Evolutionary conservation across 2,329 filamentous ascomycete species (phyloP).

Genomic region (Cytospora mali): DNA sequence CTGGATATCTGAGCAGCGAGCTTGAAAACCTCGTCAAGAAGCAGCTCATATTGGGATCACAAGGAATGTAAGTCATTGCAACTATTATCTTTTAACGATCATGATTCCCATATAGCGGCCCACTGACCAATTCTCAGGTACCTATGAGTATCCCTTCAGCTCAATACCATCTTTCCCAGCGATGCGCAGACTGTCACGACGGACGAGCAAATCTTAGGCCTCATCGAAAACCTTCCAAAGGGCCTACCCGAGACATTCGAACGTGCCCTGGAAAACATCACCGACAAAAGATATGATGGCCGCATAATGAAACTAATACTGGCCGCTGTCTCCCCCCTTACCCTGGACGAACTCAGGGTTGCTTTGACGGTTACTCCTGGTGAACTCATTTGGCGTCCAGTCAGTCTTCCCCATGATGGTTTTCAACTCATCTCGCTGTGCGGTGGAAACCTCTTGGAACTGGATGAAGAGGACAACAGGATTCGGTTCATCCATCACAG

Average conservation of each 20-base stretch:
- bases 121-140: not conserved
- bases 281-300: not conserved
- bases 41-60: not conserved
- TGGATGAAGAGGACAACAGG: slow-evolving; percentile 19
- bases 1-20: not conserved
- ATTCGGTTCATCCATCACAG: slow-evolving; percentile 22
- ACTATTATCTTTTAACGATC: rapidly evolving
- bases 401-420: not conserved
- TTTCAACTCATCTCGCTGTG: slow-evolving; percentile 1
- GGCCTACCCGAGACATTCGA: slow-evolving; percentile 20
- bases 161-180: slow-evolving; percentile 5
- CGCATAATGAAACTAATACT: slow-evolving; percentile 17
- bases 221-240: not conserved
- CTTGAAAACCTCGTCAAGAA: not conserved
- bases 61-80: slow-evolving; percentile 1
- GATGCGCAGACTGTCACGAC: not conserved
- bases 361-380: slow-evolving; percentile 2
- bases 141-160: slow-evolving; percentile 10
- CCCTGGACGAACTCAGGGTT: slow-evolving; percentile 7
- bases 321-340: not conserved
- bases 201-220: not conserved
- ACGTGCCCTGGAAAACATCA: not conserved
- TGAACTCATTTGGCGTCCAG: not conserved
- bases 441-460: slow-evolving; percentile 12
- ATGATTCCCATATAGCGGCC: rapidly evolving